Evolutionary conservation across 768 basidiomycete species (phyloP).

Genomic region (Leccinum fibrillosum): DNA sequence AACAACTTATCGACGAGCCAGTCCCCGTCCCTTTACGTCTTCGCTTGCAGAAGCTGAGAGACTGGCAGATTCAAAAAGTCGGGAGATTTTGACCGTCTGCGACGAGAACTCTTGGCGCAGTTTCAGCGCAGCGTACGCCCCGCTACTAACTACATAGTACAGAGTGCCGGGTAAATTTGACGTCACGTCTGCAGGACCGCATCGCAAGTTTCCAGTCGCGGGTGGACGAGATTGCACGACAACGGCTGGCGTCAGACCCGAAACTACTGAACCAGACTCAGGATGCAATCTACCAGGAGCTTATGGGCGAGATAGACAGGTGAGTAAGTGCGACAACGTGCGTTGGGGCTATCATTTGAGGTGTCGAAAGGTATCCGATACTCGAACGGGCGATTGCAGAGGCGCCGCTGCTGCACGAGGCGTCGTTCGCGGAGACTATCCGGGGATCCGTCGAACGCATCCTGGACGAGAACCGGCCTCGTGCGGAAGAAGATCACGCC

Average conservation of each 20-base stretch:
- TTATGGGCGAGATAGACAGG: constrained; percentile 75
- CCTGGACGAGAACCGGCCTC: constrained; percentile 38
- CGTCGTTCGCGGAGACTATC: constrained; percentile 42
- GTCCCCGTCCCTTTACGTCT: constrained; percentile 8
- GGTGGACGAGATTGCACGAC: constrained; percentile 59
- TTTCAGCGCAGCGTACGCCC: constrained; percentile 58
- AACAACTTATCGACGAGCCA: constrained; percentile 64
- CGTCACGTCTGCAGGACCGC: constrained; percentile 38
- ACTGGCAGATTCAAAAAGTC: constrained; percentile 68
- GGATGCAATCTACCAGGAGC: constrained; percentile 54
- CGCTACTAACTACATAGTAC: not conserved
- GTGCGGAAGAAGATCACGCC: not conserved
- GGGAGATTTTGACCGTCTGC: constrained; percentile 72
- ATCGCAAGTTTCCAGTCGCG: constrained; percentile 52
- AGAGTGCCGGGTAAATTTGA: not conserved
- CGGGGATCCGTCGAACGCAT: constrained; percentile 43
- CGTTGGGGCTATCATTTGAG: not conserved
- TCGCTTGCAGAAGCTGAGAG: not conserved
- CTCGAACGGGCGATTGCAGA: constrained; percentile 61
- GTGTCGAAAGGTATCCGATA: constrained; percentile 52
- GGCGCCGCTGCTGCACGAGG: constrained; percentile 46
- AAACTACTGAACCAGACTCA: constrained; percentile 50
- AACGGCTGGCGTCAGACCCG: constrained; percentile 51
- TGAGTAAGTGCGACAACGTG: constrained; percentile 14
- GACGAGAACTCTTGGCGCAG: constrained; percentile 58